Base-by-base conservation (phyloP, 805 yeast species). In the Saturnispora quitensis region DNA sequence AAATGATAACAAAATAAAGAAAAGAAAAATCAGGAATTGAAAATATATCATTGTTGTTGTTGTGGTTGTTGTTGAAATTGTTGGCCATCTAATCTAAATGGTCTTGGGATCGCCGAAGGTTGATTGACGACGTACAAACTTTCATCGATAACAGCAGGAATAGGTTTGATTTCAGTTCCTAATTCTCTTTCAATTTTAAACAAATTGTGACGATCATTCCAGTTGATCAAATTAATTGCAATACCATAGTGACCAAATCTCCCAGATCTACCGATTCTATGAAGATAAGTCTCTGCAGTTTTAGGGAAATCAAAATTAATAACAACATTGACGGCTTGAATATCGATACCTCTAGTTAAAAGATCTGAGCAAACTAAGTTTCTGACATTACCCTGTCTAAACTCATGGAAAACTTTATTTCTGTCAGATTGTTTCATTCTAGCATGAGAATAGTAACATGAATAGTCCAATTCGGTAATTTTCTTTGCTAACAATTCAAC, bases 191-290 rank as follows among this genome's bases (percentile, higher is more conserved):
- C 99, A 61, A 93, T 90, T 69, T 87, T 88, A 71, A 89, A 91
- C 63, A 93, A 76, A 65, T 86, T 88, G 71, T 86, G 89, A 66
- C 98, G 81, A 68, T 93, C 99, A 63, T 89, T 83, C 97, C 97
- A 91, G 68, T 90, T 88, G 73, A 93, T 89, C 62, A 93, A 79
- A 72, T 93, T 93, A 65, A 93, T 89, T 33, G 99, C 99, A 66
- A 93, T 78, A 76, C 99, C 99, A 65, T 90, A 81, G 68, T 93
- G 99, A 59, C 99, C 99, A 64, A 88, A 93, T 76, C 99, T 87
- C 60, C 99, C 98, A 7, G 97, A 89, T 76, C 99, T 89, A 77
- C 98, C 98, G 61, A 91, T 93, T 78, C 98, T 86, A 73, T 93
- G 99, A 61, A 93, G 78, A 68, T 93, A 93, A 40, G 98, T 93